A percentile compares a stretch with the other conserved stretches of the same genome.
phyloP scores from a whole-genome alignment of 1,284 basidiomycete species.

The Meira nashicola region DNA sequence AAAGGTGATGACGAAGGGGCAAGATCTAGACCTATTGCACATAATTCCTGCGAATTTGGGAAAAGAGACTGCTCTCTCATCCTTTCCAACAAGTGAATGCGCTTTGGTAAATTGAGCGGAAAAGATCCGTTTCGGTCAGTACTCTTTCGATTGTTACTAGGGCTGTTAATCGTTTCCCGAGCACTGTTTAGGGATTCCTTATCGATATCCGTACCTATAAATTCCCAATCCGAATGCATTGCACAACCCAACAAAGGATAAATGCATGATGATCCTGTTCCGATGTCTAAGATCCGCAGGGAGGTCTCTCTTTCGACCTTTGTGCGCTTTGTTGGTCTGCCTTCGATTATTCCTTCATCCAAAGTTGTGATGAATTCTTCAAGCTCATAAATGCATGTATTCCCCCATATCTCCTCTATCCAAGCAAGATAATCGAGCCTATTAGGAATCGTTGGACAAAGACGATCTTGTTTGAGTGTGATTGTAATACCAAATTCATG shows the following conservation, averaged over 20 bases:
- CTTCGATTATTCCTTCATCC: background rate
- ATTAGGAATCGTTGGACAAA: constrained; percentile 28
- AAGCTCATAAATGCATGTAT: background rate
- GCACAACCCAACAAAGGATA: constrained; percentile 69
- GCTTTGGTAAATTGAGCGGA: constrained; percentile 27
- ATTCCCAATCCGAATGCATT: constrained; percentile 25
- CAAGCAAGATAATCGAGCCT: constrained; percentile 22
- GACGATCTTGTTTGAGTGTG: constrained; percentile 12
- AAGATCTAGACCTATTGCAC: too few relatives aligned
- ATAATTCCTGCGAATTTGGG: too few relatives aligned
- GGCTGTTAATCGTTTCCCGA: constrained; percentile 60
- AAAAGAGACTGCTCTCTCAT: constrained; percentile 25
- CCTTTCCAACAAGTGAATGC: constrained; percentile 59
- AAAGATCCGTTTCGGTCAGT: constrained; percentile 38
- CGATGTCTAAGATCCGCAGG: constrained; percentile 58
- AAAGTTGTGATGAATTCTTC: background rate
- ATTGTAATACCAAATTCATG: constrained; percentile 23
- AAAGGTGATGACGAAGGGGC: too few relatives aligned
- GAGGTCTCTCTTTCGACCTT: background rate
- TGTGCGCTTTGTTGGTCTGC: background rate
- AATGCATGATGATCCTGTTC: constrained; percentile 83
- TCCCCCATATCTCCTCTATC: constrained; percentile 14
- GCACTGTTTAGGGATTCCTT: constrained; percentile 29
- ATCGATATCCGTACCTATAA: constrained; percentile 34
- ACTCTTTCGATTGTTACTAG: constrained; percentile 58